A percentile compares a stretch with the other conserved stretches of the same genome.
Evolutionary conservation across 225 moss, liverwort and hornwort species (phyloP).

Genomic region (Antitrichia curtipendula): DNA sequence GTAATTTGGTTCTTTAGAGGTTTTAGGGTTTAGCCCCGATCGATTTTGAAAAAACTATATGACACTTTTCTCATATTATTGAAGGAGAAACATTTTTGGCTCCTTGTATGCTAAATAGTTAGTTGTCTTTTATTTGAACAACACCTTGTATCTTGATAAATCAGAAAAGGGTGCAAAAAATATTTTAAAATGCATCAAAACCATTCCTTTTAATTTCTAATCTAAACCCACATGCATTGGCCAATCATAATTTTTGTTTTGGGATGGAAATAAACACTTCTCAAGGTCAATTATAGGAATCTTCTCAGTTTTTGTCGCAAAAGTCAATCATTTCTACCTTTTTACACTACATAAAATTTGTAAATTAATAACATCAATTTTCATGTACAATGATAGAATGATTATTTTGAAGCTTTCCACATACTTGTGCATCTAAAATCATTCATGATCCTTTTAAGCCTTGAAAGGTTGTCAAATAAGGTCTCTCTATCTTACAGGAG

Average conservation of each 20-base stretch:
- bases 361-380: no score
- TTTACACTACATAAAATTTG: no score
- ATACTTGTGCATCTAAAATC: no score
- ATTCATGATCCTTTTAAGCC: no score
- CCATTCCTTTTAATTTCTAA: background rate
- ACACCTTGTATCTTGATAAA: background rate
- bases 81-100: background rate
- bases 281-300: no score
- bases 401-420: no score
- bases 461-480: background rate
- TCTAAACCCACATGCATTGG: background rate
- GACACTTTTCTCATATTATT: background rate
- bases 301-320: no score
- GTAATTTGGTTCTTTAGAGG: no score
- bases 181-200: no score
- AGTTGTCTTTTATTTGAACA: background rate
- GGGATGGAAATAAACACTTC: no score
- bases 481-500: accelerated
- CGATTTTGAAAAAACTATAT: background rate
- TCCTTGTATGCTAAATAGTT: background rate
- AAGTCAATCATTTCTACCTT: no score
- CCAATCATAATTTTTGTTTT: background rate
- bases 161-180: background rate
- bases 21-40: background rate
- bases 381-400: no score